These are phyloP conservation scores for Phytophthora capsici DNA, from an alignment of 352 stramenopile genomes.

Conservation along the genomic window DNA sequence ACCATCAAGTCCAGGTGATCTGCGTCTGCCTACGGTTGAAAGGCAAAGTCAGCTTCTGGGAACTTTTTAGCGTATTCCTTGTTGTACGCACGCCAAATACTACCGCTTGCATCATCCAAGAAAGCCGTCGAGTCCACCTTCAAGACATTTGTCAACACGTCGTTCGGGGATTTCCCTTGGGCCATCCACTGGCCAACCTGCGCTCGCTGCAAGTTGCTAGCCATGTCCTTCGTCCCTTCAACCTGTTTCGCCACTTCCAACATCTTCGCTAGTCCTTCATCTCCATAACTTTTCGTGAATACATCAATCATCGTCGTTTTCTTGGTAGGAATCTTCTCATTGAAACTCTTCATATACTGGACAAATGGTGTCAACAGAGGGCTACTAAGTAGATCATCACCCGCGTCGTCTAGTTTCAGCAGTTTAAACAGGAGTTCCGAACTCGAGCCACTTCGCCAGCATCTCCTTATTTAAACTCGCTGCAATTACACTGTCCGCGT, in stretches of 20 bases:
- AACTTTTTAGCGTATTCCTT: too few species aligned
- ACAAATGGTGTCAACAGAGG: neutral
- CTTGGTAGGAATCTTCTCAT: neutral
- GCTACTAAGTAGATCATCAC: neutral
- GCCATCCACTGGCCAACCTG: constrained; percentile 10
- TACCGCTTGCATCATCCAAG: neutral
- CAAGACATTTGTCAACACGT: neutral
- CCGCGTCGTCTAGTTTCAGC: neutral
- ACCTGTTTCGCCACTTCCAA: constrained; percentile 7
- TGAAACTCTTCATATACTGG: constrained; percentile 4
- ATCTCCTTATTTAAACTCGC: neutral
- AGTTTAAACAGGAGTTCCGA: neutral
- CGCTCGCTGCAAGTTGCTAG: neutral
- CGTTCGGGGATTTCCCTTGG: neutral
- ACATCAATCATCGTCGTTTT: constrained; percentile 6
- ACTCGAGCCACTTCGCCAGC: neutral
- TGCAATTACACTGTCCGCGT: neutral
- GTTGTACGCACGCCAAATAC: neutral
- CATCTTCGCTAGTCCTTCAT: constrained; percentile 8
- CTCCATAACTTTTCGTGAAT: constrained; percentile 9
- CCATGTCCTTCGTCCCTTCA: neutral
- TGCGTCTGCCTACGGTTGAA: too few species aligned
- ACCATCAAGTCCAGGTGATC: too few species aligned
- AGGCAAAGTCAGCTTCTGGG: too few species aligned
- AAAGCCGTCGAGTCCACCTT: neutral